Evolutionary conservation across 805 yeast species (phyloP), one percentile per base, ranked within the genome.

Genomic region (Yarrowia porcina): DNA sequence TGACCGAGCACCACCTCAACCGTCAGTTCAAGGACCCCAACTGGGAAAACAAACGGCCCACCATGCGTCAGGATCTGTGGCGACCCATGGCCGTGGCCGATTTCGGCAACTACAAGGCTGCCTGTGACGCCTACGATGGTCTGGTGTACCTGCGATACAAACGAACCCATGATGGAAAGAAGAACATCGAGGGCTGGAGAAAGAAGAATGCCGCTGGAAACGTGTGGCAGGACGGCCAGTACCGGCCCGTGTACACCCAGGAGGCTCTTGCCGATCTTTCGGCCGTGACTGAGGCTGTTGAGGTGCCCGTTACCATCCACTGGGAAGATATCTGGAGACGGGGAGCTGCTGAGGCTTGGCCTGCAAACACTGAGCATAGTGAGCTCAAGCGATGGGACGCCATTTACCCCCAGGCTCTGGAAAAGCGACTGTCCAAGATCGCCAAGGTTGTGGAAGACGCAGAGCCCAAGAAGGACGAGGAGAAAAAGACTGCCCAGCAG

Each of bases 321-420:
- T 92, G 98, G 98, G 97, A 90, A 69, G 84, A 85, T 67, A 77
- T 83, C 61, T 91, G 96, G 96, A 82, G 96, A 74, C 84, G 84
- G 75, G 98, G 98, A 50, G 91, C 84, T 60, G 85, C 39, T 30
- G 61, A 56, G 36, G 36, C 49, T 10, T 56, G 61, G 61, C 61
- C 61, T 23, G 61, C 39, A 27, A 56, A 56, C 17, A n/a, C 61
- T 10, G 49, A 56, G 21, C 61, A 56, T 20, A 21, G 15, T 10
- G 61, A 27, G 13, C 36, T 56, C 32, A 56, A 41, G 39, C 61
- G 61, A 20, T 41, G 47, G 47, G 61, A 56, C 36, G 61, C 61
- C 38, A n/a, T 56, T n/a, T 41, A 56, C 49, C 38, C 49, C 30
- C 32, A 56, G 39, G n/a, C 49, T 11, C 61, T 56, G 49, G 61